These are phyloP conservation scores for Datura wrightii DNA, from an alignment of 257 asterid genomes.

Conservation along the genomic window DNA sequence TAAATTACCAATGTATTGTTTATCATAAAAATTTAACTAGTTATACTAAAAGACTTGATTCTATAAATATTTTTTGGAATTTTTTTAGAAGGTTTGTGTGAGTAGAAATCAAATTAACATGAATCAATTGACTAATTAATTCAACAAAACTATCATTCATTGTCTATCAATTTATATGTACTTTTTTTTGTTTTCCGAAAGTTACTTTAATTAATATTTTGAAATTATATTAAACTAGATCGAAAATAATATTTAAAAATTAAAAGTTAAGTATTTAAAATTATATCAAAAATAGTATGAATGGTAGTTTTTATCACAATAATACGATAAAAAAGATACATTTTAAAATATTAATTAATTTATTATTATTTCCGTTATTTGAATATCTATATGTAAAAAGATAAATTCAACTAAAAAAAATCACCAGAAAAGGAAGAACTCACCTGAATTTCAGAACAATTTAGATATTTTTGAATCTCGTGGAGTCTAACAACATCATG, in stretches of 20 bases:
- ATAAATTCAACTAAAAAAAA: neutral
- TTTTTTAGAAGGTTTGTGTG: neutral
- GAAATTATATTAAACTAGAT: neutral
- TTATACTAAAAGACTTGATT: neutral
- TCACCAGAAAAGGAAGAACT: slow-evolving; percentile 10
- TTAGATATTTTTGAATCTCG: slow-evolving; percentile 64
- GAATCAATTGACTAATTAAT: no score
- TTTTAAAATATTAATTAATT: no score
- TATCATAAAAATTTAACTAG: neutral
- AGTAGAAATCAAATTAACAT: neutral
- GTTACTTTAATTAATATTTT: neutral
- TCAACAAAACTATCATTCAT: no score
- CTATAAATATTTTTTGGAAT: neutral
- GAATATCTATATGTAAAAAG: no score
- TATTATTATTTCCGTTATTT: no score
- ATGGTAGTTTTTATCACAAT: no score
- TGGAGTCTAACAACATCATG: slow-evolving; percentile 77
- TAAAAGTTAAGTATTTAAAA: neutral
- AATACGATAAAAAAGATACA: no score
- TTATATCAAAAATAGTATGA: no score
- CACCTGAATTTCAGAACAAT: slow-evolving; percentile 74
- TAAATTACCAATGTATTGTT: neutral
- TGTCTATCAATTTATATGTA: no score
- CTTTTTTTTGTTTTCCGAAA: neutral
- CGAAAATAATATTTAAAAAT: no score